Base-by-base conservation (phyloP, 75 land plant species). In the Picea sitchensis region DNA sequence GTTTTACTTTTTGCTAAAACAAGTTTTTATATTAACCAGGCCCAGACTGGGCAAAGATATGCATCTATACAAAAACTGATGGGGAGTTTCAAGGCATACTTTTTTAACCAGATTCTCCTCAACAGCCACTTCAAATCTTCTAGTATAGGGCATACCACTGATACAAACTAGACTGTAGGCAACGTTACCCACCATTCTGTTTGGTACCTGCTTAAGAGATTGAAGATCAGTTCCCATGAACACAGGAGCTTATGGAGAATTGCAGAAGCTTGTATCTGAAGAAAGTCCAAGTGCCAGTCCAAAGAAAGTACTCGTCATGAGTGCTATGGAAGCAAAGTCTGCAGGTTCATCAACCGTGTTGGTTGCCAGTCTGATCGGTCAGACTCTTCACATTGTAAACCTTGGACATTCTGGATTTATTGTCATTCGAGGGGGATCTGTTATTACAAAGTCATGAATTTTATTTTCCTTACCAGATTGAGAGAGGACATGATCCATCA, bases 331-430 rank as follows among this genome's bases (percentile, higher is more conserved):
- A 83, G 71, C 91, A 23, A 74, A 72, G 65, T 89, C 93, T 79
- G 83, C 79, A 57, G 98, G 98, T 23, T 88, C 89, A 65, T 88
- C 93, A 21, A 87, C 98, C 31, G 89, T 85, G 21, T 80, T 95
- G 77, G 87, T 93, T 82, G 92, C 88, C 75, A 73, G 76, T 69
- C 84, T 93, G 71, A 82, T 87, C 86, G 89, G 83, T n/a, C 93
- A 95, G 98, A 90, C 84, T 58, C 86, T 96, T 58, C 81, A 85
- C 77, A 90, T 86, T 41, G 95, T 90, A 68, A 96, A 96, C 69
- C 81, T 96, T 73, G 99, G 99, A 77, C 97, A 96, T 75, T 84
- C 93, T 54, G 97, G 99, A 72, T 94, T 96, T 75, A 34, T 92
- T 59, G 77, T 96, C 8, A 83, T 96, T 65, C 85, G 95, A 59